A percentile compares a stretch with the other conserved stretches of the same genome.
Evolutionary conservation across 306 rosid genomes (phyloP).

Genomic region (Hippophae rhamnoides): DNA sequence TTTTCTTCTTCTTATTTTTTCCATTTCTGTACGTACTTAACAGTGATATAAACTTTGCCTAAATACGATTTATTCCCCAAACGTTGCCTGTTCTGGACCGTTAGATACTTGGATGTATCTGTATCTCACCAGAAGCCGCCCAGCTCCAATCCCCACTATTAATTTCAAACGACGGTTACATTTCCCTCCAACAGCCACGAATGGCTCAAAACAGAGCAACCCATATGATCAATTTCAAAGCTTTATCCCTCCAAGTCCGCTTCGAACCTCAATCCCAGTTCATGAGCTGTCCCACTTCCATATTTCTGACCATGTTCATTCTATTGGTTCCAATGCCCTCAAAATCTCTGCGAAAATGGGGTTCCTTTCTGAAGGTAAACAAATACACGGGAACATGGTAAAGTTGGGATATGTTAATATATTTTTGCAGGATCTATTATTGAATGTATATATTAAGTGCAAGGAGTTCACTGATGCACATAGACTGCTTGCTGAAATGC

Average conservation of each 20-base stretch:
- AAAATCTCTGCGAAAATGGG: conserved; percentile 42
- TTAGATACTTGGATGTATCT: not conserved
- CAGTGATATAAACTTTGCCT: too few relatives aligned
- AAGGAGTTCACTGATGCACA: conserved; percentile 31
- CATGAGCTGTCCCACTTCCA: conserved; percentile 27
- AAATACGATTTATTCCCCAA: too few relatives aligned
- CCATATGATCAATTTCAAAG: conserved; percentile 6
- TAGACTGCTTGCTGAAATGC: conserved; percentile 60
- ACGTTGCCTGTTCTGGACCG: too few relatives aligned
- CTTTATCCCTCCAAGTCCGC: conserved; percentile 17
- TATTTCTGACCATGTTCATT: conserved; percentile 22
- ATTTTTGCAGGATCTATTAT: conserved; percentile 41
- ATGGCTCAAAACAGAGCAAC: conserved; percentile 15
- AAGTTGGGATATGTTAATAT: conserved; percentile 43
- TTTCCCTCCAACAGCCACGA: conserved; percentile 26
- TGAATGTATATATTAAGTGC: conserved; percentile 41
- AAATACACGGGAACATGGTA: conserved; percentile 44
- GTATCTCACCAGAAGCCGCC: conserved; percentile 12
- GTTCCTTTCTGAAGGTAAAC: conserved; percentile 47
- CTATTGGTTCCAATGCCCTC: conserved; percentile 42
- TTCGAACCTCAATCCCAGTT: conserved; percentile 21
- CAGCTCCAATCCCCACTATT: conserved; percentile 21
- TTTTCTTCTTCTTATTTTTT: too few relatives aligned
- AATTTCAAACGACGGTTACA: conserved; percentile 25
- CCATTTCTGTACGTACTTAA: too few relatives aligned